Percentiles rank a stretch among this genome's conserved stretches.
These are phyloP conservation scores for Geotrichum histeridarum DNA, from an alignment of 1,139 yeast genomes.

Conservation along the genomic window DNA sequence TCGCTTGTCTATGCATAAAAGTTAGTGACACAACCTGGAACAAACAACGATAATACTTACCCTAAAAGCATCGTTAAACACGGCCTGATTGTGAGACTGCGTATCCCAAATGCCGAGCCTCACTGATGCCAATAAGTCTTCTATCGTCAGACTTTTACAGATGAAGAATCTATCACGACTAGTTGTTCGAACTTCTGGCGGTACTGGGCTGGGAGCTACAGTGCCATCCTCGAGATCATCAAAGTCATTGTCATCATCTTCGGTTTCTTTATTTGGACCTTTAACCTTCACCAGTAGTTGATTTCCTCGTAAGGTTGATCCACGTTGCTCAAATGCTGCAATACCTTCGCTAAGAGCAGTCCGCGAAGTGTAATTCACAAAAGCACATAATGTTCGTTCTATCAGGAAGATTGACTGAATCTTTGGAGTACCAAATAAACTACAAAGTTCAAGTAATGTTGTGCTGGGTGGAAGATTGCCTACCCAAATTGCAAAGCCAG, in stretches of 20 bases:
- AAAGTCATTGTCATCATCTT: conserved; percentile 4
- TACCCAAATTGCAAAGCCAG: conserved; percentile 42
- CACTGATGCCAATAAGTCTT: conserved; percentile 38
- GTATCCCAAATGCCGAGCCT: conserved; percentile 39
- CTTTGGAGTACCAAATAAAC: conserved; percentile 37
- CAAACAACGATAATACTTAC: background rate
- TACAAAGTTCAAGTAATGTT: conserved; percentile 35
- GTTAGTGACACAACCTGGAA: background rate
- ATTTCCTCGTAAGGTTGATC: conserved; percentile 33
- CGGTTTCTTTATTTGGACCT: background rate
- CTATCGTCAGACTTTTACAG: conserved; percentile 40
- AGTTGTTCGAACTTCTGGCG: background rate
- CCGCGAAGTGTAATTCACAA: conserved; percentile 36
- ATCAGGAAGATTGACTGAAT: conserved; percentile 39
- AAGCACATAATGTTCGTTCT: conserved; percentile 40
- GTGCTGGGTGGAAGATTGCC: conserved; percentile 40
- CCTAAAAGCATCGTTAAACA: conserved; percentile 37
- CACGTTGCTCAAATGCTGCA: conserved; percentile 29
- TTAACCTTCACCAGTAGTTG: conserved; percentile 32
- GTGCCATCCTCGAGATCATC: conserved; percentile 1
- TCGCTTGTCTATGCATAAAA: conserved; percentile 24
- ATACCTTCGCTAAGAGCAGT: conserved; percentile 35
- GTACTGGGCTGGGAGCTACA: conserved; percentile 2
- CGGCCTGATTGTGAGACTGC: conserved; percentile 38
- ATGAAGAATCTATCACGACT: conserved; percentile 36